Evolutionary conservation across 129 eudicot species (phyloP), one percentile per base, ranked within the genome.

Genomic region (Helianthus tuberosus): DNA sequence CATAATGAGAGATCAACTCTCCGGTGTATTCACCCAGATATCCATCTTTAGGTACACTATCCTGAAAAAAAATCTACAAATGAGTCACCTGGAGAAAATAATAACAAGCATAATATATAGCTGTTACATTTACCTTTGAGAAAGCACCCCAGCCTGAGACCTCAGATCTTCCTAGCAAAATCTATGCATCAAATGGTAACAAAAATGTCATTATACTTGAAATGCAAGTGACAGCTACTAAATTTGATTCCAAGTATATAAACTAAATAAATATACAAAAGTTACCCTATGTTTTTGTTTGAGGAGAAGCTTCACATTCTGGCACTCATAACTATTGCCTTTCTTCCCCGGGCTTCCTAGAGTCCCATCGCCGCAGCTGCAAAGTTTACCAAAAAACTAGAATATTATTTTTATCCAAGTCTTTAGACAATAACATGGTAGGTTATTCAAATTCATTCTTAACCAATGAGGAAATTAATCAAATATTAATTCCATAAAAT

Each of bases 141-240:
- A 92, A 89, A 64, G 95, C 95, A 67, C 98, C 98, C 96, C 95
- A 87, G 35, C 98, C 98, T 72, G 98, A 89, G 51, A 92, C 85
- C 16, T 84, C 89, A 63, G 98, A 92, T 74, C 79, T 84, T 72
- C 92, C 95, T 35, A 85, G 86, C 77, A 92, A 66, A 74, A 89
- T 88, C 96, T 92, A 84, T 68, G 59, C 17, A 47, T 53, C 46
- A n/a, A 80, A 20, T 32, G 27, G 6, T 68, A 35, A 67, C 29
- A 49, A 64, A 12, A 54, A n/a, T 53, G 17, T 27, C 2, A 2
- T 8, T 25, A 20, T 5, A n/a, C 17, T 51, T 35, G 25, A 41
- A 51, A 20, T 6, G 8, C 64, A 51, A 49, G 41, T 44, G 44
- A 60, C 57, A 17, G 12, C 51, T 10, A 20, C 44, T 72, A 29